Evolutionary conservation across 139 green algal genomes (phyloP), one percentile per base, ranked within the genome.

Genomic region (Limnomonas spitsbergensis): DNA sequence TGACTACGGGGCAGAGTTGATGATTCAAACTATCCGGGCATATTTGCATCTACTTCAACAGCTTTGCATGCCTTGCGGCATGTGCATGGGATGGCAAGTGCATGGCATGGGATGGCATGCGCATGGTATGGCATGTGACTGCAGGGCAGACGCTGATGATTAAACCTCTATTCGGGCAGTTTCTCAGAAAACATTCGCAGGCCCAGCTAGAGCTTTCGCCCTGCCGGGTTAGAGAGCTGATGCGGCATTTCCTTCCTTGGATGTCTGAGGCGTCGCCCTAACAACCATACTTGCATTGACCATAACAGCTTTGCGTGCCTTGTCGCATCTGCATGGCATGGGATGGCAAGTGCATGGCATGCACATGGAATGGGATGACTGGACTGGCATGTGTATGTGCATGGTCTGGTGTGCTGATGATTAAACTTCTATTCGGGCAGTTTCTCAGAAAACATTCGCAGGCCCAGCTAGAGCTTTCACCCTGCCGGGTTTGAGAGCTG

Each of bases 111-210:
- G n/a, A n/a, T n/a, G n/a, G n/a, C n/a, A n/a, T n/a, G n/a, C n/a
- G n/a, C n/a, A n/a, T n/a, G n/a, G n/a, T n/a, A n/a, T n/a, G n/a
- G n/a, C n/a, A n/a, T n/a, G n/a, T n/a, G n/a, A n/a, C n/a, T n/a
- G n/a, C n/a, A n/a, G n/a, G n/a, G n/a, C n/a, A 74, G 3, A 40
- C 36, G 82, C 86, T 74, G 29, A 79, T 83, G 84, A 92, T 88
- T 86, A 76, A 53, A 82, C 80, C 77, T 82, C 82, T 81, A 85
- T 77, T 56, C 83, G 85, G 84, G 85, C 81, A 83, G 79, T 84
- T 84, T 89, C 83, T 89, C 85, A 89, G 80, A 88, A 88, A 79
- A 90, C 83, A 91, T 91, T 91, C 85, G 87, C 87, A 90, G 87
- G 83, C 85, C 87, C 85, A 82, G 83, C 85, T 88, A 89, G 83